Percentiles rank a stretch among this genome's conserved stretches.
Conservation (phyloP, 306 rosid species). For the Rosa rugosa region DNA sequence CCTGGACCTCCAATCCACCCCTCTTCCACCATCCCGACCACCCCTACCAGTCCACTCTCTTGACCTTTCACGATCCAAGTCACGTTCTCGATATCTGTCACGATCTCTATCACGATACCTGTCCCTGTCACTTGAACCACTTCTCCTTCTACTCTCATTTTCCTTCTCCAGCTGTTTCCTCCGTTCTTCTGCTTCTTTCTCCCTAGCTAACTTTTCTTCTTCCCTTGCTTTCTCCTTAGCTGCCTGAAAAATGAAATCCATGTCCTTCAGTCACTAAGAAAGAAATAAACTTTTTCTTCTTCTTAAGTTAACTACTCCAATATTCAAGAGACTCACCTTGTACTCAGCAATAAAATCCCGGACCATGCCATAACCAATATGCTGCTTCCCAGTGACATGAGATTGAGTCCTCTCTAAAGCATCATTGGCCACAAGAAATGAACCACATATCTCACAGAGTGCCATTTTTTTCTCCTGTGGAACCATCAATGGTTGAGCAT, state of each 20-base stretch:
- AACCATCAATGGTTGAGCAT: conserved; percentile 72
- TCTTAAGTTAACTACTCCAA: neutral
- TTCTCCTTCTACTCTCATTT: conserved; percentile 53
- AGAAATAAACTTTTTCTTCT: conserved; percentile 13
- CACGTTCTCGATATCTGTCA: conserved; percentile 73
- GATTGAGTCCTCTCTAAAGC: conserved; percentile 97
- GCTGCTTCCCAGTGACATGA: conserved; percentile 97
- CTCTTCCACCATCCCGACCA: conserved; percentile 72
- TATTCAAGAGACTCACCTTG: conserved; percentile 54
- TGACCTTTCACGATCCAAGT: conserved; percentile 66
- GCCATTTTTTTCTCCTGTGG: conserved; percentile 99
- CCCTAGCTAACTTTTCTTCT: conserved; percentile 82
- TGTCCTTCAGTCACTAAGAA: conserved; percentile 1
- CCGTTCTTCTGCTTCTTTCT: conserved; percentile 85
- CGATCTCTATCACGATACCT: conserved; percentile 62
- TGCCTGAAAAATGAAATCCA: conserved; percentile 47
- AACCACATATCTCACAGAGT: conserved; percentile 96
- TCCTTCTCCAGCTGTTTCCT: conserved; percentile 85
- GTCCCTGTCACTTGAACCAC: conserved; percentile 82
- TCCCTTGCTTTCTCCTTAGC: conserved; percentile 81
- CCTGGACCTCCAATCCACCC: conserved; percentile 63
- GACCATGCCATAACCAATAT: conserved; percentile 99
- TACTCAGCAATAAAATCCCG: conserved; percentile 81
- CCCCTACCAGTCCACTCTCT: conserved; percentile 74
- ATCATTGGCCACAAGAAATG: conserved; percentile 98